These are phyloP conservation scores for Exserohilum turcica DNA, from an alignment of 2,329 filamentous ascomycete species.

Conservation along the genomic window DNA sequence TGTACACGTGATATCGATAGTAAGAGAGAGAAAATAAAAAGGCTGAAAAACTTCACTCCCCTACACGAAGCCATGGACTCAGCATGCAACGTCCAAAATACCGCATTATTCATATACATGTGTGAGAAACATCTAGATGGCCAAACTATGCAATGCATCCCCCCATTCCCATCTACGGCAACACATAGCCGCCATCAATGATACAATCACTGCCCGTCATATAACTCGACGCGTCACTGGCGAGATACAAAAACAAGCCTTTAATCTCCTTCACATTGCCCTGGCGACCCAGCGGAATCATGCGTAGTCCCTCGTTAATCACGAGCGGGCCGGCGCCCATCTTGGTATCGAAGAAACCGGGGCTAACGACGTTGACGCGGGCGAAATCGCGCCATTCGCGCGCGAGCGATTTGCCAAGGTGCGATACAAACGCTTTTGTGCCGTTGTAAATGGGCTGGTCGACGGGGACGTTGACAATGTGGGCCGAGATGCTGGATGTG, in stretches of 20 bases:
- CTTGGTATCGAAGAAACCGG: constrained; percentile 69
- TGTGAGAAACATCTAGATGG: not conserved
- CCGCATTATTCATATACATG: not conserved
- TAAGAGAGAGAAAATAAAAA: no score
- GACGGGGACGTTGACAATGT: constrained; percentile 79
- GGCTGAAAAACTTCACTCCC: no score
- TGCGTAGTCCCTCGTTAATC: constrained; percentile 70
- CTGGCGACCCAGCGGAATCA: constrained; percentile 77
- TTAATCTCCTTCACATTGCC: constrained; percentile 76
- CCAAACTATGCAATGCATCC: not conserved
- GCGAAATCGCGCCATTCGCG: constrained; percentile 72
- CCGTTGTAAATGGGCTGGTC: constrained; percentile 57
- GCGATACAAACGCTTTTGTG: constrained; percentile 67
- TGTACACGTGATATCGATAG: no score
- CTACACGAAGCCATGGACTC: no score
- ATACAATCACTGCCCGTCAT: constrained; percentile 76
- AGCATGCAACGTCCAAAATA: no score
- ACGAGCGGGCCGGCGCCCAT: constrained; percentile 64
- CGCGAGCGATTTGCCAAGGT: constrained; percentile 64
- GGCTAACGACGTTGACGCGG: constrained; percentile 67
- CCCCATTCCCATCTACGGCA: constrained; percentile 28
- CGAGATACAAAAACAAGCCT: constrained; percentile 78
- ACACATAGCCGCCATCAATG: constrained; percentile 74
- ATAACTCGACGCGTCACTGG: constrained; percentile 79
- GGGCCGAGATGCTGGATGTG: constrained; percentile 72